These are phyloP conservation scores for Amoeboaphelidium protococcarum DNA, from an alignment of 371 early-diverging fungal genomes.

Conservation along the genomic window DNA sequence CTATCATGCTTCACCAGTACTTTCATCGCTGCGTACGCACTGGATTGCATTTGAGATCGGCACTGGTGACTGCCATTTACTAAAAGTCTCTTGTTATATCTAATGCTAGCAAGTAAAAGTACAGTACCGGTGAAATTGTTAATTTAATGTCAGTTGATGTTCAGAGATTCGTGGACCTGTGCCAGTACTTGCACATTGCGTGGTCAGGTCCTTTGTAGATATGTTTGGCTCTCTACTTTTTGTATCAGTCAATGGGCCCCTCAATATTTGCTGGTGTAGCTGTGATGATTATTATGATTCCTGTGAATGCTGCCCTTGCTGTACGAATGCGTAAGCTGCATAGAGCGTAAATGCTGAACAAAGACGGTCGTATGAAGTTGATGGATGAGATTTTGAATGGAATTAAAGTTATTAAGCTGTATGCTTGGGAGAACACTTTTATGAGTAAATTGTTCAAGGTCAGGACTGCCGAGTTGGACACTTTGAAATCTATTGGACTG, in stretches of 20 bases:
- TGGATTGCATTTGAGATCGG: slow-evolving; percentile 49
- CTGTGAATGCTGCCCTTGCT: slow-evolving; percentile 16
- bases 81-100: slow-evolving; percentile 54
- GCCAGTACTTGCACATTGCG: slow-evolving; percentile 12
- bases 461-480: slow-evolving; percentile 43
- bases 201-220: slow-evolving; percentile 87
- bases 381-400: slow-evolving; percentile 65
- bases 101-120: slow-evolving; percentile 45
- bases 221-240: slow-evolving; percentile 36
- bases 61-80: slow-evolving; percentile 61
- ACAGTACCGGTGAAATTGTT: slow-evolving; percentile 62
- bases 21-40: slow-evolving; percentile 47
- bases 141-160: slow-evolving; percentile 82
- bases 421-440: slow-evolving; percentile 36
- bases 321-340: slow-evolving; percentile 15
- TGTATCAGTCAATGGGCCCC: slow-evolving; percentile 54
- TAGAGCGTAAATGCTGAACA: slow-evolving; percentile 65
- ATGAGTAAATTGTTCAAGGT: slow-evolving; percentile 26
- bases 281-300: slow-evolving; percentile 32
- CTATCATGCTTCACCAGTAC: slow-evolving; percentile 65
- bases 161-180: slow-evolving; percentile 34
- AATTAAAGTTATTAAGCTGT: slow-evolving; percentile 71
- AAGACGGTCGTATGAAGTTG: slow-evolving; percentile 26
- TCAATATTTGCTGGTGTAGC: slow-evolving; percentile 64
- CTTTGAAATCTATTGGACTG: slow-evolving; percentile 34